A percentile compares a stretch with the other conserved stretches of the same genome.
These are phyloP conservation scores for Mycena maculata DNA, from an alignment of 768 basidiomycete genomes.

Conservation along the genomic window DNA sequence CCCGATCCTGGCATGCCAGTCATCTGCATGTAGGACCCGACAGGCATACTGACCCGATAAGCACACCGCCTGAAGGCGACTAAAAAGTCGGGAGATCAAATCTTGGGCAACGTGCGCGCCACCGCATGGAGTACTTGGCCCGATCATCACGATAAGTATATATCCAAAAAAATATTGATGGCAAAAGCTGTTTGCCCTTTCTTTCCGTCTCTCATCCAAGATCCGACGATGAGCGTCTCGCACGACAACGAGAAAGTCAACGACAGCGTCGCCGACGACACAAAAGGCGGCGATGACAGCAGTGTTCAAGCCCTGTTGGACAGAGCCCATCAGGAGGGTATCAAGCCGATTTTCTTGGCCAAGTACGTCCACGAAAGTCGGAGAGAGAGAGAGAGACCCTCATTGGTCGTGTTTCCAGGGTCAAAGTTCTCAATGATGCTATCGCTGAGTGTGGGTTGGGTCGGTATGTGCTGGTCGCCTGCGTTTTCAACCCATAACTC, in stretches of 20 bases:
- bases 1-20: too few species aligned
- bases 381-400: background rate
- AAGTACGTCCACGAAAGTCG: conserved; percentile 21
- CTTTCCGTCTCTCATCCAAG: background rate
- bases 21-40: too few species aligned
- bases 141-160: background rate
- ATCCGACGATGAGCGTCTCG: too few species aligned
- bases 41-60: too few species aligned
- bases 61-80: too few species aligned
- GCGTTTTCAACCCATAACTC: background rate
- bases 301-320: conserved; percentile 25
- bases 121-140: too few species aligned
- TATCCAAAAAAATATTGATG: background rate
- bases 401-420: background rate
- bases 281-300: conserved; percentile 24
- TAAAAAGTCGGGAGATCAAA: too few species aligned
- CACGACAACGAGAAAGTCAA: conserved; percentile 24
- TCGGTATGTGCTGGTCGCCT: conserved; percentile 14
- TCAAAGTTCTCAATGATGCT: conserved; percentile 30
- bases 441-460: conserved; percentile 34
- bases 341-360: conserved; percentile 33
- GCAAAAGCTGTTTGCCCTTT: background rate
- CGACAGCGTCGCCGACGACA: background rate
- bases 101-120: too few species aligned
- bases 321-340: conserved; percentile 24